phyloP scores from a whole-genome alignment of 2,329 filamentous ascomycete species.

The Cladophialophora exuberans region DNA sequence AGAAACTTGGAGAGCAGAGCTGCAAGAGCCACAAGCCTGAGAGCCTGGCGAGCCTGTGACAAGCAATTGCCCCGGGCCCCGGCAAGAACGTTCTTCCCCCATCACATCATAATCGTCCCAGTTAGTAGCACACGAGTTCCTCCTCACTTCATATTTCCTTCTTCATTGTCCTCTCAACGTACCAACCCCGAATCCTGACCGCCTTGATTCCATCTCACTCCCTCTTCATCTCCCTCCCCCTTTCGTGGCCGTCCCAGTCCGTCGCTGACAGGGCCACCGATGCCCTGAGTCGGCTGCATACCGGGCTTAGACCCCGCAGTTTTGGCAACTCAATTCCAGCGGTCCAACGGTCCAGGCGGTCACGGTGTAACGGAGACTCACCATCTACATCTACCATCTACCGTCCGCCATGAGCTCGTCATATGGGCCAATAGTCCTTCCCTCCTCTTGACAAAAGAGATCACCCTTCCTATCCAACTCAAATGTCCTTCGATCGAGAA shows the following conservation, averaged over 20 bases:
- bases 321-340: constrained; percentile 12
- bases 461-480: constrained; percentile 10
- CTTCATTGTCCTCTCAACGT: neutral
- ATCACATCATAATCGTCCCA: constrained; percentile 9
- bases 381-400: neutral
- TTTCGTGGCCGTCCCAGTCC: constrained; percentile 24
- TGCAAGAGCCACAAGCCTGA: too few relatives aligned
- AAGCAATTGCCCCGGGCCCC: constrained; percentile 16
- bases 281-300: constrained; percentile 24
- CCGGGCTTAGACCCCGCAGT: constrained; percentile 33
- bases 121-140: neutral
- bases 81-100: constrained; percentile 1
- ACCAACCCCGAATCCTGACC: neutral
- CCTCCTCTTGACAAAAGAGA: constrained; percentile 2
- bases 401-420: constrained; percentile 25
- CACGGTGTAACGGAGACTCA: constrained; percentile 22
- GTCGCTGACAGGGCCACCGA: constrained; percentile 25
- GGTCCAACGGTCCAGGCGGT: constrained; percentile 4
- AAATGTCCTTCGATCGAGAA: constrained; percentile 34
- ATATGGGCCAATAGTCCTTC: constrained; percentile 14
- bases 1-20: neutral
- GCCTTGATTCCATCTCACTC: neutral
- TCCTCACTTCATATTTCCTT: neutral
- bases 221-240: neutral
- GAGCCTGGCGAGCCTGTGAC: too few relatives aligned